These are phyloP conservation scores for Wickerhamomyces sp. DNA, from an alignment of 1,139 yeast species.

Conservation along the genomic window DNA sequence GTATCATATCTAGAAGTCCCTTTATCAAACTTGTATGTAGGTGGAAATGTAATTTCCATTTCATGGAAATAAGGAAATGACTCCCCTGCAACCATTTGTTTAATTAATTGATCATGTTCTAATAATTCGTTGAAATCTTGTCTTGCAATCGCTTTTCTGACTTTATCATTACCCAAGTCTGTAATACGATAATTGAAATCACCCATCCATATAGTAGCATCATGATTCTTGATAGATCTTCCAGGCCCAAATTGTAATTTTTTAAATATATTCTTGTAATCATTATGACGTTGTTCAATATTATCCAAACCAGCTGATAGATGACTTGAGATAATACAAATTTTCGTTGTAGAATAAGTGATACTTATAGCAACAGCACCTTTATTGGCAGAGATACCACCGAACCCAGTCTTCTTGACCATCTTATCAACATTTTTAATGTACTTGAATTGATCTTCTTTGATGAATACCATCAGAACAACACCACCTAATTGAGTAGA, in stretches of 20 bases:
- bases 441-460: conserved; percentile 52
- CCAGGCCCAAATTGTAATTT: conserved; percentile 78
- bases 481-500: conserved; percentile 93
- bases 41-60: conserved; percentile 71
- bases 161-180: conserved; percentile 66
- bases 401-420: conserved; percentile 81
- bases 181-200: conserved; percentile 88
- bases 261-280: conserved; percentile 73
- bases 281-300: conserved; percentile 81
- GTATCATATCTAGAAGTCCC: conserved; percentile 83
- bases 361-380: conserved; percentile 89
- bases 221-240: conserved; percentile 68
- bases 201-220: conserved; percentile 88
- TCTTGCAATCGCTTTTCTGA: conserved; percentile 48
- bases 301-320: conserved; percentile 90
- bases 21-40: conserved; percentile 92
- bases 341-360: conserved; percentile 67
- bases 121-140: conserved; percentile 47
- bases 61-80: conserved; percentile 83
- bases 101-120: conserved; percentile 74
- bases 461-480: conserved; percentile 68
- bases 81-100: conserved; percentile 82
- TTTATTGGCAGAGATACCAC: conserved; percentile 89
- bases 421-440: conserved; percentile 77
- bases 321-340: conserved; percentile 87